These are phyloP conservation scores for Fusarium pseudocircinatum DNA, from an alignment of 2,329 filamentous ascomycete species.

Conservation along the genomic window DNA sequence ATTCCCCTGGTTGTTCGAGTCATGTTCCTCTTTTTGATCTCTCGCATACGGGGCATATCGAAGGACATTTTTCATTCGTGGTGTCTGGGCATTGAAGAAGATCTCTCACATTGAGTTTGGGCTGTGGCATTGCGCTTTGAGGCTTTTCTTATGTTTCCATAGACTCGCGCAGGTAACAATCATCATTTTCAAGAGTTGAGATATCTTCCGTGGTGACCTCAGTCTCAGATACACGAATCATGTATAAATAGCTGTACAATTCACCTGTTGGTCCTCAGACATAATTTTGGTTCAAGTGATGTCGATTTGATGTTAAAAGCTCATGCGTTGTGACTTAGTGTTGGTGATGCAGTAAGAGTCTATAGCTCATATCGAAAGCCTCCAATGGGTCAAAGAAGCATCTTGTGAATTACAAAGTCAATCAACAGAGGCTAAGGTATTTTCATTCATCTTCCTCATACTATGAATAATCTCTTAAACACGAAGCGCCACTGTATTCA, in stretches of 20 bases:
- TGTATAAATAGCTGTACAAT: constrained; percentile 44
- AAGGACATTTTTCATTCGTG: constrained; percentile 38
- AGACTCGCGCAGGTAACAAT: constrained; percentile 50
- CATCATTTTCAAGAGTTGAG: constrained; percentile 41
- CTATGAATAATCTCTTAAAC: background rate
- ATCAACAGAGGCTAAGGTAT: no score
- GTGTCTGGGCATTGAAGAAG: constrained; percentile 47
- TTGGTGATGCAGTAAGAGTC: background rate
- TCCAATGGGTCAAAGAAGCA: no score
- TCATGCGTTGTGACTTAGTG: background rate
- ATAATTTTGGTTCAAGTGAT: background rate
- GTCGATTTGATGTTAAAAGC: background rate
- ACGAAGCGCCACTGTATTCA: background rate
- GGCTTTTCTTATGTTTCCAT: constrained; percentile 43
- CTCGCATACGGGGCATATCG: constrained; percentile 36
- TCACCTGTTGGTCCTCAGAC: constrained; percentile 18
- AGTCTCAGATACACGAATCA: constrained; percentile 21
- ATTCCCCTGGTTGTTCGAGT: constrained; percentile 32
- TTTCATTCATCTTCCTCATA: background rate
- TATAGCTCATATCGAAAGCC: no score
- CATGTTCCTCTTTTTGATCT: constrained; percentile 34
- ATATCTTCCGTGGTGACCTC: constrained; percentile 29
- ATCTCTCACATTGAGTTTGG: constrained; percentile 36
- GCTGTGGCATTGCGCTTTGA: constrained; percentile 44
- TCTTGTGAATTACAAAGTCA: background rate